These are phyloP conservation scores for Sergeia podlipaevii DNA, from an alignment of 208 protist genomes.

Conservation along the genomic window DNA sequence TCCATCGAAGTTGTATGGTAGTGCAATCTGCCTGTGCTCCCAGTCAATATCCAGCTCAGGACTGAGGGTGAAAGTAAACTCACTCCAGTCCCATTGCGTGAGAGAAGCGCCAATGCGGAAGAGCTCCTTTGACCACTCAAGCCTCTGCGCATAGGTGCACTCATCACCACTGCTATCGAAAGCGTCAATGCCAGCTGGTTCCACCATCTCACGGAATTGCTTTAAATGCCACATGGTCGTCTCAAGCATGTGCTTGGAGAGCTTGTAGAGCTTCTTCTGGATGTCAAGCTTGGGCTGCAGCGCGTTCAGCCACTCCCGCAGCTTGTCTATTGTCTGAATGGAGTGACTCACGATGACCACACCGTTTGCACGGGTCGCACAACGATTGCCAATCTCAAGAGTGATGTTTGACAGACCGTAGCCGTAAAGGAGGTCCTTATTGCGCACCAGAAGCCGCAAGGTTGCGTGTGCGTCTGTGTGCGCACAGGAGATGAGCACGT, in stretches of 20 bases:
- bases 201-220: constrained; percentile 74
- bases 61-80: constrained; percentile 82
- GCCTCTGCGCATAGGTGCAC: constrained; percentile 86
- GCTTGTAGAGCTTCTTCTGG: constrained; percentile 78
- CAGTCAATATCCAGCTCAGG: constrained; percentile 83
- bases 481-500: constrained; percentile 89
- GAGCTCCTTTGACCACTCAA: constrained; percentile 87
- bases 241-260: constrained; percentile 87
- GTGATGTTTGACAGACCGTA: constrained; percentile 78
- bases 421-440: constrained; percentile 64
- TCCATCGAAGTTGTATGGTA: constrained; percentile 88
- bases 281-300: constrained; percentile 70
- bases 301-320: constrained; percentile 64
- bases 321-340: constrained; percentile 34
- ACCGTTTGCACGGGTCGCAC: constrained; percentile 85
- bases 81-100: constrained; percentile 86
- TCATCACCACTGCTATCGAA: constrained; percentile 86
- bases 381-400: constrained; percentile 65
- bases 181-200: constrained; percentile 78
- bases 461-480: constrained; percentile 60
- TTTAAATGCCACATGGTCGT: constrained; percentile 89
- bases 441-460: constrained; percentile 70
- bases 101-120: constrained; percentile 74
- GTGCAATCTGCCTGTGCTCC: constrained; percentile 46
- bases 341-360: constrained; percentile 70